Evolutionary conservation across 2,329 filamentous ascomycete species (phyloP), one percentile per base, ranked within the genome.

Genomic region (Apiospora malaysiana): DNA sequence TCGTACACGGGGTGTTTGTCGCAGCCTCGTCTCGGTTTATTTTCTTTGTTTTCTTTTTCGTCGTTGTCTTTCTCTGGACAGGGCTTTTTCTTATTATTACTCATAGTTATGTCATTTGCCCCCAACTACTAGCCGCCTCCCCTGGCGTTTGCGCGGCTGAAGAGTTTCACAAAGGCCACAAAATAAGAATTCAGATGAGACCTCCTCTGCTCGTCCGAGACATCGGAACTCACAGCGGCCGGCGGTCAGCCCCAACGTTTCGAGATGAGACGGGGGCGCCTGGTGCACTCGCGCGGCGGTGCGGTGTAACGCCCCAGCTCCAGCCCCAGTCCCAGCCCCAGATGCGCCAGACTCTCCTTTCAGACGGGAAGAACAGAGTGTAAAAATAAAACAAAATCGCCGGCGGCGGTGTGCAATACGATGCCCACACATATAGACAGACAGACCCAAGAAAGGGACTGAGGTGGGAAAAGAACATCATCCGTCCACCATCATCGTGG

Each of bases 141-240:
- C 51, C 27, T 21, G n/a, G 56, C 4, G 56, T 63, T 59, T 32
- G 56, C 56, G 56, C 56, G 56, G 56, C 56, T 63, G 56, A n/a
- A n/a, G 51, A 21, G 56, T 63, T 63, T 63, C 56, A 63, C 32
- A 63, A 40, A 63, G 56, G 18, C 32, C 56, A 63, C 32, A 40
- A 40, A 63, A 63, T 37, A 40, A 63, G 56, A 32, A 63, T 63
- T 63, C 32, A 63, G 56, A 63, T 63, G 56, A 63, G 56, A 63
- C 56, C 56, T 59, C 51, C 51, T 63, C 56, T 63, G 32, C 32
- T 63, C 56, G 56, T 63, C 56, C 56, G 56, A 63, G 56, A 63
- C 56, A 63, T 63, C 56, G 56, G 56, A 63, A 37, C 56, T 40
- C 18, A 18, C 32, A 63, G 56, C 27, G 56, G 56, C 56, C 56